Conservation (phyloP, 148 eudicot genomes). For the Camellia sinensis region DNA sequence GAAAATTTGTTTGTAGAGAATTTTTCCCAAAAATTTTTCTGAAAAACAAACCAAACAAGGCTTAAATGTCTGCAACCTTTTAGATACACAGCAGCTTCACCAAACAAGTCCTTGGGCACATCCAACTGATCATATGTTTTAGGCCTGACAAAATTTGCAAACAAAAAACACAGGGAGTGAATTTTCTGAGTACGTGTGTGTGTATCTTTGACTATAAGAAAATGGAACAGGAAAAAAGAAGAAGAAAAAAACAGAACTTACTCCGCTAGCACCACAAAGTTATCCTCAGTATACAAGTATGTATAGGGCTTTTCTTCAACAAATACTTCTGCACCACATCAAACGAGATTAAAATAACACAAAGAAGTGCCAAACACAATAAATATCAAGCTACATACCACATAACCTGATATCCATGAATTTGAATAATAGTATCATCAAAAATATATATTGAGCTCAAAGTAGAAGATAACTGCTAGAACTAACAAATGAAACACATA, state of each 20-base stretch:
- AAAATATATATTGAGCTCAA: not conserved
- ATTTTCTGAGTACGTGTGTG: not conserved
- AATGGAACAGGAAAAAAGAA: not conserved
- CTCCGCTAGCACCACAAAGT: constrained; percentile 72
- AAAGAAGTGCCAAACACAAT: not conserved
- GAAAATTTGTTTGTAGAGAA: too few relatives aligned
- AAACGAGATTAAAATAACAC: not conserved
- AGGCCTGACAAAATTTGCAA: constrained; percentile 47
- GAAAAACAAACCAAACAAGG: too few relatives aligned
- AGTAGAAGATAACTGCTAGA: not conserved
- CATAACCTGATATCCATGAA: not conserved
- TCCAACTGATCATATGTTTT: constrained; percentile 73
- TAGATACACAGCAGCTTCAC: constrained; percentile 65
- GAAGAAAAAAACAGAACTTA: constrained; percentile 24
- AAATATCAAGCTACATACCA: not conserved
- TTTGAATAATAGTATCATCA: not conserved
- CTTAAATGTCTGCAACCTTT: constrained; percentile 56
- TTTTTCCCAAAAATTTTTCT: too few relatives aligned
- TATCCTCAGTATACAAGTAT: constrained; percentile 78
- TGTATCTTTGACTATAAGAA: not conserved
- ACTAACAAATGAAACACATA: not conserved
- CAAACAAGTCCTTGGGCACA: constrained; percentile 74
- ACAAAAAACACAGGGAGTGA: constrained; percentile 4
- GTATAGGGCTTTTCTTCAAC: constrained; percentile 68
- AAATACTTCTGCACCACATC: constrained; percentile 59